Base-by-base conservation (phyloP, 495 filamentous ascomycete genomes). In the Filosporella fistucella region DNA sequence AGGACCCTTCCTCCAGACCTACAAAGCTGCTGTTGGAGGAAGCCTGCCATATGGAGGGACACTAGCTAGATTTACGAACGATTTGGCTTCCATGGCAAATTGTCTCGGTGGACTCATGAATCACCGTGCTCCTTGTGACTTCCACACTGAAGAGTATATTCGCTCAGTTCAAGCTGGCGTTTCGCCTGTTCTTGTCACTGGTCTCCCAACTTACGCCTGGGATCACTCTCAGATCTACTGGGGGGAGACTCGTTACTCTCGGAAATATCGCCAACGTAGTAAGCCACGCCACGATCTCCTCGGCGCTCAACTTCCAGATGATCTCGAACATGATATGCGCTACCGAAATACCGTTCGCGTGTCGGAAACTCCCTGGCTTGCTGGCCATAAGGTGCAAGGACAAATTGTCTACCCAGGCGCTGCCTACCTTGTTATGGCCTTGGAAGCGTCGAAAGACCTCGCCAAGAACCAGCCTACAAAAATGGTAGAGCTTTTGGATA, bases 341-440 rank as follows among this genome's bases (percentile, higher is more conserved):
- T 85, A 80, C 80, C 62, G 71, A 21, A 74, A 81, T 38, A 63
- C 74, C 30, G 46, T 84, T 16, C 63, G 69, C 12, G 24, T 72
- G 0, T 59, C 66, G 7, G 77, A 82, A 40, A 51, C 70, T 1
- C 74, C 77, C 0, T 84, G 78, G 80, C 45, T 82, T 2, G 39
- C 60, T 10, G 74, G 79, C 30, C 78, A 82, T 59, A 66, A 60
- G 47, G 61, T 77, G 39, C 71, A 76, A 35, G 67, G 62, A 0
- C 42, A 70, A 40, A 69, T 63, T 2, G 63, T 88, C 1, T 81
- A 81, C 51, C 83, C 84, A 14, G 76, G 74, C 42, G 73, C 80
- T 5, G 77, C 70, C 0, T 85, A 77, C 48, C 52, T 80, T 20
- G 63, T 72, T 2, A 80, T 79, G 64, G 78, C 72, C 1, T 43